phyloP scores from a whole-genome alignment of 176 grass and related monocot species.

The Dendrocalamus sinicus region DNA sequence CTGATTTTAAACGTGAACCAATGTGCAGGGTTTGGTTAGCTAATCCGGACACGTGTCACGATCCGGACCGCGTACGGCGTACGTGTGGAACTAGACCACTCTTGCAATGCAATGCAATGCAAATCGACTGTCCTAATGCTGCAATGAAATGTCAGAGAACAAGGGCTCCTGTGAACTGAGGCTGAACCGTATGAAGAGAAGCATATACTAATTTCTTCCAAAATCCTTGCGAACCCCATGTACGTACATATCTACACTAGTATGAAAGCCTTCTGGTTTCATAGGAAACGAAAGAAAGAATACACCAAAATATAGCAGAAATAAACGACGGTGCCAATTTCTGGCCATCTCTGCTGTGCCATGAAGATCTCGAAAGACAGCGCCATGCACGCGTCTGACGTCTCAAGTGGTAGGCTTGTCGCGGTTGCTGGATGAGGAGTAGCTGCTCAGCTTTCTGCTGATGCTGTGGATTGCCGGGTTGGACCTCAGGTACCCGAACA shows the following conservation, averaged over 20 bases:
- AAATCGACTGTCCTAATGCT: neutral
- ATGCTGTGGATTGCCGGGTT: slow-evolving; percentile 91
- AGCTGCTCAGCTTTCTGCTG: slow-evolving; percentile 57
- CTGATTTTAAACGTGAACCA: slow-evolving; percentile 18
- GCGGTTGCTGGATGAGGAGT: slow-evolving; percentile 46
- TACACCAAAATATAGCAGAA: neutral
- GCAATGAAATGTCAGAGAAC: neutral
- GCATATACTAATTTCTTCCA: slow-evolving; percentile 3
- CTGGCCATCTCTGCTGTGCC: neutral
- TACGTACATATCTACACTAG: slow-evolving; percentile 58
- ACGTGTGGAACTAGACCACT: neutral
- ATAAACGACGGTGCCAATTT: slow-evolving; percentile 1
- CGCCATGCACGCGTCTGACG: neutral
- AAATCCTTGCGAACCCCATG: slow-evolving; percentile 32
- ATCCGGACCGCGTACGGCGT: neutral
- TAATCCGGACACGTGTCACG: slow-evolving; percentile 33
- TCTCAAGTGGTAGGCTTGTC: slow-evolving; percentile 30
- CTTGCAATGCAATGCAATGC: neutral
- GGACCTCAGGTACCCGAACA: slow-evolving; percentile 80
- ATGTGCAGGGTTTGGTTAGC: slow-evolving; percentile 37
- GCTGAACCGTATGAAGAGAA: neutral
- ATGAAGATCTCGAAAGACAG: neutral
- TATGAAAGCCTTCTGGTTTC: slow-evolving; percentile 47
- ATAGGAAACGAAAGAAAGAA: slow-evolving; percentile 46
- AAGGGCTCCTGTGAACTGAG: neutral